phyloP scores from a whole-genome alignment of 306 rosid genomes.

The Citrullus mucosospermus region DNA sequence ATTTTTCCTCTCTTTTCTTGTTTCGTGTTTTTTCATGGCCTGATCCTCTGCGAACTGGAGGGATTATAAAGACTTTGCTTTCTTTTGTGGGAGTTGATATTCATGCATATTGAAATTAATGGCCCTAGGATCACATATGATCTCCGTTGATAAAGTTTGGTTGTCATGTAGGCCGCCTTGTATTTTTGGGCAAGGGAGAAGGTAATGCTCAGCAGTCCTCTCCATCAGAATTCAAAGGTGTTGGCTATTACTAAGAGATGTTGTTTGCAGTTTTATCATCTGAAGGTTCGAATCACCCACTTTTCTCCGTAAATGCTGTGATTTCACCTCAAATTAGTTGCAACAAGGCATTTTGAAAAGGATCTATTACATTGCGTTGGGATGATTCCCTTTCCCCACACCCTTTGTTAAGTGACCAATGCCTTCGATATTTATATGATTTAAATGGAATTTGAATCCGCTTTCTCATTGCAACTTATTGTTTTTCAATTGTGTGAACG shows the following conservation, averaged over 20 bases:
- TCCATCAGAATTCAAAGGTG: slow-evolving; percentile 23
- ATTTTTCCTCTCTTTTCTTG: neutral
- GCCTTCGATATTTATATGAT: neutral
- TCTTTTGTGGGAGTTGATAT: neutral
- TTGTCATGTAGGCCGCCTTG: slow-evolving; percentile 52
- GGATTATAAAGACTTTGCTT: neutral
- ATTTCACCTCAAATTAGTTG: neutral
- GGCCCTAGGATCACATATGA: neutral
- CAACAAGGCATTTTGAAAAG: neutral
- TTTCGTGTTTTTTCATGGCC: neutral
- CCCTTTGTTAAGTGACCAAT: neutral
- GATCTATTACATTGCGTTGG: neutral
- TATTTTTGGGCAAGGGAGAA: slow-evolving; percentile 54
- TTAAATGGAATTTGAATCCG: neutral
- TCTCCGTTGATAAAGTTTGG: neutral
- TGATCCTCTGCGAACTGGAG: neutral
- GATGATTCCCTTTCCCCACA: neutral
- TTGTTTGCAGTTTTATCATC: neutral
- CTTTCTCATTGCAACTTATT: neutral
- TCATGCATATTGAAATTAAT: neutral
- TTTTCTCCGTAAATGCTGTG: neutral
- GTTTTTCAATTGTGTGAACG: neutral
- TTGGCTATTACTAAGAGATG: slow-evolving; percentile 46
- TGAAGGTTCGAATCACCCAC: neutral
- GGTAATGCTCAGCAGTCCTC: slow-evolving; percentile 25